Conservation (phyloP, 306 rosid genomes). For the Vigna radiata region DNA sequence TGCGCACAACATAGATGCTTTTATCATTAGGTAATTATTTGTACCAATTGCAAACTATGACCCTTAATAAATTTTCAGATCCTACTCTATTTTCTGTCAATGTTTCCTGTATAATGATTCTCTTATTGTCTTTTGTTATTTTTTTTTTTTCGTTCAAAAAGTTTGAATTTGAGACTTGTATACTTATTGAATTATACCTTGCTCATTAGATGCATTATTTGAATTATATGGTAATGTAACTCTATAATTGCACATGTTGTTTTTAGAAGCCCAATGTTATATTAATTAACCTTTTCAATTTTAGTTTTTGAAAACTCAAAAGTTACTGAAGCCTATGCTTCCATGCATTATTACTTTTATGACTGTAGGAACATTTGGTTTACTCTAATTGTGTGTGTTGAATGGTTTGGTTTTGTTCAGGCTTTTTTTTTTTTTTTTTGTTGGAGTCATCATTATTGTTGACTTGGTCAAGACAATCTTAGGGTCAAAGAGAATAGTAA, state of each 20-base stretch:
- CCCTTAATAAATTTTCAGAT: conserved; percentile 26
- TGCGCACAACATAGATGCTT: conserved; percentile 47
- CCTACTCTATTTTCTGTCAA: conserved; percentile 33
- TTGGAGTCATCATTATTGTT: conserved; percentile 95
- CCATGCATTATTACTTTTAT: background rate
- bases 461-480: conserved; percentile 94
- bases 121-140: too few species aligned
- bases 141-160: too few species aligned
- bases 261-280: too few species aligned
- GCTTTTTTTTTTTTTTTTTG: conserved; percentile 86
- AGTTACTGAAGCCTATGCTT: background rate
- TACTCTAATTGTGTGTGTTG: background rate
- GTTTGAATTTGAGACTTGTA: too few species aligned
- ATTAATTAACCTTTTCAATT: too few species aligned
- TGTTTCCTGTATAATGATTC: conserved; percentile 16
- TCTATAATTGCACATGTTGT: too few species aligned
- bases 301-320: too few species aligned
- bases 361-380: too few species aligned
- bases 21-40: conserved; percentile 51
- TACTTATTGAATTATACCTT: too few species aligned
- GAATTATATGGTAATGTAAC: too few species aligned
- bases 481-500: conserved; percentile 97
- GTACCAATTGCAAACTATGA: conserved; percentile 44
- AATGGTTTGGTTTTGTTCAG: conserved; percentile 47
- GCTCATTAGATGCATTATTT: too few species aligned